Base-by-base conservation (phyloP, 2,329 filamentous ascomycete species). In the Apiospora aurea region DNA sequence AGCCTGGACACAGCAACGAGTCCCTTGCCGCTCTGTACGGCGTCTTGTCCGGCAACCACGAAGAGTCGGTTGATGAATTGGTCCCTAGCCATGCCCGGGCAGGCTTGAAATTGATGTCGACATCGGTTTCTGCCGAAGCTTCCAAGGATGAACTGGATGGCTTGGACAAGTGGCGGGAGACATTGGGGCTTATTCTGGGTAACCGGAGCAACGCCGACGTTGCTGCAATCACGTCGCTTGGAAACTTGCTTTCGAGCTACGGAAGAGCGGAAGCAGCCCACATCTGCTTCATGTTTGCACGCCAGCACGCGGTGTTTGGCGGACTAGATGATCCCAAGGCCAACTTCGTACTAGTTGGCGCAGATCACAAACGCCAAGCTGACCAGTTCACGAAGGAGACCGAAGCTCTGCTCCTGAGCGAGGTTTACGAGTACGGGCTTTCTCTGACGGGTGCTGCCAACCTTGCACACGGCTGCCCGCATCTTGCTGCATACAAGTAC, bases 11-110 rank as follows among this genome's bases (percentile, higher is more conserved):
- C 70, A 94, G 93, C 76, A 95, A 95, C 70, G 93, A 98, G 81
- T 94, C 96, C 1, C 86, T 99, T 66, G 95, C 96, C 43, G 94
- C 96, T 0, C 84, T 99, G 4, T 99, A 99, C 81, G 94, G 97
- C 79, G 91, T 98, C 0, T 92, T 99, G 73, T 96, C 95, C 34
- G 96, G 96, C 0, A 99, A 98, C 79, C 90, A 93, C 72, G 95
- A 98, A 75, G 96, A 99, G 77, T 97, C 95, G 75, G 92, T 98
- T 21, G 96, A 99, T 80, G 95, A 98, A 81, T 91, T 99, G 71
- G 96, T 99, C 0, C 95, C 96, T 6, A 92, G 93, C 2, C 97
- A 97, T 75, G 96, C 96, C 24, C 90, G 97, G 57, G 95, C 96
- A 73, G 96, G 96, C 1, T 90, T 98, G 76, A 94, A 97, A 80